Percentiles rank a stretch among this genome's conserved stretches.
Conservation (phyloP, 179 eudicot species). For the Drosera spatulata region DNA sequence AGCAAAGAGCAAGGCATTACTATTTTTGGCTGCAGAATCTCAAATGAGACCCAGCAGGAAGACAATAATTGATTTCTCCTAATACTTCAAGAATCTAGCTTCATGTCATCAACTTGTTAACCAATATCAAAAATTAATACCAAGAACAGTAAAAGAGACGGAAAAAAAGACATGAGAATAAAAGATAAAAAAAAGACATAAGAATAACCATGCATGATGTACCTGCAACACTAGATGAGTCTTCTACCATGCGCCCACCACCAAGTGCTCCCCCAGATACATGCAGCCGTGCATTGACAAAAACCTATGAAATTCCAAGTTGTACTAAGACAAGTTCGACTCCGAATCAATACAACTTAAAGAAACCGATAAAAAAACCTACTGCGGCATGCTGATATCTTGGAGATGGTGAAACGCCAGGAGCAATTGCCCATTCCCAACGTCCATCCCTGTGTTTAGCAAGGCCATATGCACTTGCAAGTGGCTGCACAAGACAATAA, state of each 20-base stretch:
- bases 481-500: slow-evolving; percentile 46
- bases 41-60: too few species aligned
- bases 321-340: slow-evolving; percentile 1
- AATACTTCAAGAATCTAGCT: too few species aligned
- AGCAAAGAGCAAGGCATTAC: neutral
- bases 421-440: slow-evolving; percentile 99
- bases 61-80: too few species aligned
- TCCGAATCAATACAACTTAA: neutral
- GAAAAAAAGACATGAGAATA: too few species aligned
- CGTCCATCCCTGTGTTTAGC: slow-evolving; percentile 99
- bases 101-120: too few species aligned
- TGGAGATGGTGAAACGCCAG: slow-evolving; percentile 97
- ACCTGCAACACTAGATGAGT: slow-evolving; percentile 97
- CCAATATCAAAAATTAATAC: too few species aligned
- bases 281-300: slow-evolving; percentile 96
- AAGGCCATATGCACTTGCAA: slow-evolving; percentile 97
- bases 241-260: slow-evolving; percentile 99
- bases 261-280: slow-evolving; percentile 99
- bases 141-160: too few species aligned
- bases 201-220: slow-evolving; percentile 3
- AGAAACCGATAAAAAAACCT: slow-evolving; percentile 18
- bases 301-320: slow-evolving; percentile 40
- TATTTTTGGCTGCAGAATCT: too few species aligned
- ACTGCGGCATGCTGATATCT: slow-evolving; percentile 99
- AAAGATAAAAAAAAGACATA: too few species aligned